A percentile compares a stretch with the other conserved stretches of the same genome.
Evolutionary conservation across 73 alveolate genomes (phyloP).

Genomic region (Stentor roeselii): DNA sequence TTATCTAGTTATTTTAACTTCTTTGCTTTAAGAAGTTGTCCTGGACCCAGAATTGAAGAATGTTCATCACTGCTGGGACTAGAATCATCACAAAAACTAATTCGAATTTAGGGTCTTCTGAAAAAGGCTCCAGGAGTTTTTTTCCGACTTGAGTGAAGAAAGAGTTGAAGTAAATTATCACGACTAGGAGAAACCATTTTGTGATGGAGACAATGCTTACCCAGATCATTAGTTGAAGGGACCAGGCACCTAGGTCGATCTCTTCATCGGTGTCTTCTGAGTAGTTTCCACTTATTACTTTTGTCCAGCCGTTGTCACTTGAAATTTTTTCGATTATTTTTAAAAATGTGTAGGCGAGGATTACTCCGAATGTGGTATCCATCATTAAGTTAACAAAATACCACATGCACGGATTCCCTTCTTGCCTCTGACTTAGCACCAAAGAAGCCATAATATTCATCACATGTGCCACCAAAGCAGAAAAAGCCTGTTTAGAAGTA

Average conservation of each 20-base stretch:
- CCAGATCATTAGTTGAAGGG: conserved; percentile 52
- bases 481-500: conserved; percentile 47
- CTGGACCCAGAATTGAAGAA: conserved; percentile 50
- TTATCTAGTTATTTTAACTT: too few relatives aligned
- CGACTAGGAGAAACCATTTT: conserved; percentile 7
- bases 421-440: conserved; percentile 34
- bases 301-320: conserved; percentile 28
- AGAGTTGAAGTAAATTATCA: background rate
- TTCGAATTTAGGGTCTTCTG: conserved; percentile 44
- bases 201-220: conserved; percentile 36
- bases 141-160: conserved; percentile 27
- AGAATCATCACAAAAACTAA: conserved; percentile 48
- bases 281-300: conserved; percentile 49
- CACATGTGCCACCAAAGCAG: conserved; percentile 57
- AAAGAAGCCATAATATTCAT: conserved; percentile 48
- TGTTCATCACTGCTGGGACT: conserved; percentile 43
- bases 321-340: conserved; percentile 33
- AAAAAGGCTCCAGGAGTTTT: conserved; percentile 28
- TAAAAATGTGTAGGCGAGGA: conserved; percentile 35
- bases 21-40: conserved; percentile 51
- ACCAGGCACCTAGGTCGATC: conserved; percentile 55
- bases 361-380: conserved; percentile 53
- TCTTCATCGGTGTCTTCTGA: conserved; percentile 34
- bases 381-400: conserved; percentile 51
- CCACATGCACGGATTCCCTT: conserved; percentile 62